Conservation (phyloP, 257 asterid genomes). For the Primulina eburnea region DNA sequence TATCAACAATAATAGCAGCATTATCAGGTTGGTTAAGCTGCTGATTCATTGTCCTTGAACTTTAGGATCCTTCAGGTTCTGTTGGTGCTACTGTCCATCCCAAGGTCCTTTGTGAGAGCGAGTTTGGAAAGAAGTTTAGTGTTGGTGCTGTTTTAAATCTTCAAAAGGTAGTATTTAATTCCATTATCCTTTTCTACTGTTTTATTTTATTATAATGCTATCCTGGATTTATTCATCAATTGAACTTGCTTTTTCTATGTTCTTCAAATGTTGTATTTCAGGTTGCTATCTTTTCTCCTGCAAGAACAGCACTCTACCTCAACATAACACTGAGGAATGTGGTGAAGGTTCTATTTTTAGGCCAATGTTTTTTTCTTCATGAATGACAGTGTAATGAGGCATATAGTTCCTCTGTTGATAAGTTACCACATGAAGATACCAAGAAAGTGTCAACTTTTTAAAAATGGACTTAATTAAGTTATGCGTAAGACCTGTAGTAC, state of each 20-base stretch:
- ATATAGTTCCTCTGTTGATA: neutral
- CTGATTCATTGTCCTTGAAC: conserved; percentile 30
- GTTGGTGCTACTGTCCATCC: conserved; percentile 81
- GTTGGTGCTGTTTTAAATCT: conserved; percentile 74
- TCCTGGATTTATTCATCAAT: conserved; percentile 10
- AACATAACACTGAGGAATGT: conserved; percentile 68
- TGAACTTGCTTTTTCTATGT: conserved; percentile 7
- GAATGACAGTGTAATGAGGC: neutral
- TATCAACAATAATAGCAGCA: neutral
- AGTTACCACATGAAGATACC: neutral
- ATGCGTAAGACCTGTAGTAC: neutral
- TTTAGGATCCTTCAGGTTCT: conserved; percentile 89
- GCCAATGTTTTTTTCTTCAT: neutral
- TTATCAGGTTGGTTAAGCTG: conserved; percentile 15
- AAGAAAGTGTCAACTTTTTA: neutral
- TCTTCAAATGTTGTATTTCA: conserved; percentile 37
- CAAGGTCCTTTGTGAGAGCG: conserved; percentile 56
- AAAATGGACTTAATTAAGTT: neutral
- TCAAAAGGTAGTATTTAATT: conserved; percentile 51
- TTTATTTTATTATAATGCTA: conserved; percentile 1
- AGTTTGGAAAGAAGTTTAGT: conserved; percentile 53
- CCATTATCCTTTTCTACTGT: conserved; percentile 17
- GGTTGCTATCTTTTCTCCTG: conserved; percentile 79
- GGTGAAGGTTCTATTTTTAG: conserved; percentile 45
- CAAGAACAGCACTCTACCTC: conserved; percentile 62